Base-by-base conservation (phyloP, 2,329 filamentous ascomycete species). In the Thermothelomyces thermophilus region DNA sequence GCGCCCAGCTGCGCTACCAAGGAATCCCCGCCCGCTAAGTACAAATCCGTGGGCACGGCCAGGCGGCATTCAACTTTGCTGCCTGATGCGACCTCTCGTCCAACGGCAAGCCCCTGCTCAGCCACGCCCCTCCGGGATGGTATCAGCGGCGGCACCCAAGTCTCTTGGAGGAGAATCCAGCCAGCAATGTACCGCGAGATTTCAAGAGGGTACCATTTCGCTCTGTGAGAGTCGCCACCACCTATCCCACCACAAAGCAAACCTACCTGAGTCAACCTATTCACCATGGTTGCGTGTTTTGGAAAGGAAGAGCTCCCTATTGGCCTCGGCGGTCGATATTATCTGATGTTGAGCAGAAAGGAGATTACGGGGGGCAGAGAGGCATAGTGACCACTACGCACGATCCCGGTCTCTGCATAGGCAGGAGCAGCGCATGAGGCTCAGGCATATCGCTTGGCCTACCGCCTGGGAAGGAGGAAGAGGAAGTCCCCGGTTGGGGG, bases 161-260 rank as follows among this genome's bases (percentile, higher is more conserved):
- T 19, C 40, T 40, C 17, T n/a, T 56, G 46, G 54, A 50, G 16
- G 22, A 48, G 19, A 45, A 33, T 51, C 14, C 51, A 56, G 20
- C 36, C 33, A n/a, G 54, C 58, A 13, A 39, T 33, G 41, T 57
- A 60, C 35, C 48, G 24, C 8, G 20, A 46, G n/a, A 55, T 59
- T 28, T 20, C 44, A 4, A 40, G 42, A 3, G 58, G 56, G 9
- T 58, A 51, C 39, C 54, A 60, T 39, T 60, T 60, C 43, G 46
- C 41, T 16, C 40, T 19, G 8, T 53, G 16, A 46, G 16, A n/a
- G 33, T 10, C 14, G 30, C 10, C n/a, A n/a, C 17, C 9, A 19
- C 17, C 10, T n/a, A 28, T 13, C 11, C 6, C 17, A 8, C 17
- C 30, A 10, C 45, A 17, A 34, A n/a, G n/a, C n/a, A n/a, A n/a